phyloP scores from a whole-genome alignment of 805 yeast species.

The Saturnispora sanitii region DNA sequence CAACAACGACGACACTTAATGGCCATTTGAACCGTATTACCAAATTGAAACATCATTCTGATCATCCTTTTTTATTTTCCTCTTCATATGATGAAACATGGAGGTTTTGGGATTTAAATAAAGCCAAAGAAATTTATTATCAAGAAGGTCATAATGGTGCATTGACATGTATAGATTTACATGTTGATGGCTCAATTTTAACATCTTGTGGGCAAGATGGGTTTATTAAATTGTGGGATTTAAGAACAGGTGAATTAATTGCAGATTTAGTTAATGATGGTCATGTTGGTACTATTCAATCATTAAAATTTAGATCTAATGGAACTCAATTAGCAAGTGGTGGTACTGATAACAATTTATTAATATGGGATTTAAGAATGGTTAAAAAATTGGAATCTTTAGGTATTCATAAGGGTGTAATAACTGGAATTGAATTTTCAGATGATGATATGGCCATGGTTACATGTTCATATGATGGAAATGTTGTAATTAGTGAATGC shows the following conservation, averaged over 20 bases:
- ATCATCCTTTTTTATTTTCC: slow-evolving; percentile 44
- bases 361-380: slow-evolving; percentile 77
- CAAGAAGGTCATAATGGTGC: slow-evolving; percentile 87
- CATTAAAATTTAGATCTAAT: slow-evolving; percentile 64
- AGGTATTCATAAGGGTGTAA: slow-evolving; percentile 66
- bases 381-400: slow-evolving; percentile 33
- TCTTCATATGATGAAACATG: slow-evolving; percentile 83
- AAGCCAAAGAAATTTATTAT: slow-evolving; percentile 38
- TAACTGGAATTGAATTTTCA: slow-evolving; percentile 55
- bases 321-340: slow-evolving; percentile 76
- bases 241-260: slow-evolving; percentile 63
- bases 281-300: slow-evolving; percentile 64
- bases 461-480: slow-evolving; percentile 65
- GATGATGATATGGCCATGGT: slow-evolving; percentile 35
- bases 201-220: slow-evolving; percentile 78
- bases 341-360: slow-evolving; percentile 69
- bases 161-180: slow-evolving; percentile 51
- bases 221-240: slow-evolving; percentile 70
- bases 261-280: slow-evolving; percentile 39
- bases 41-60: slow-evolving; percentile 56
- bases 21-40: slow-evolving; percentile 55
- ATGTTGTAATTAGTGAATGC: slow-evolving; percentile 50
- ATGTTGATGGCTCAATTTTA: slow-evolving; percentile 67
- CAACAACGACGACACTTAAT: slow-evolving; percentile 5
- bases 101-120: slow-evolving; percentile 73